Percentiles rank a stretch among this genome's conserved stretches.
Conservation (phyloP, 352 stramenopile species). For the Globisporangium paddicum region DNA sequence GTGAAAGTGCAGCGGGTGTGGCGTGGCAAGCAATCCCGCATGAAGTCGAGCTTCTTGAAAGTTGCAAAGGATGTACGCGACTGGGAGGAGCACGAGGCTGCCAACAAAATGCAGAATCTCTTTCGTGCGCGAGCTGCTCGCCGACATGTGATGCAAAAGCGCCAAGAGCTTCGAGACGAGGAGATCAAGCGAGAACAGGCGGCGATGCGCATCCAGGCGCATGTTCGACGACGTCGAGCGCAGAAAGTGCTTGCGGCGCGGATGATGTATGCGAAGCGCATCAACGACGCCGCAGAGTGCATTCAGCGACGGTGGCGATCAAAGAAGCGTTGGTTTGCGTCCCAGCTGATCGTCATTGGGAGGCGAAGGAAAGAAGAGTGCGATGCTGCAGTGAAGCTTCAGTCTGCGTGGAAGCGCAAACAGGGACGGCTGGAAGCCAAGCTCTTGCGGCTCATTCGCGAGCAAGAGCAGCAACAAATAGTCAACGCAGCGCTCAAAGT, state of each 20-base stretch:
- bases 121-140: constrained; percentile 46
- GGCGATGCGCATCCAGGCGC: constrained; percentile 34
- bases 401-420: constrained; percentile 56
- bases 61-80: constrained; percentile 27
- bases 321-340: constrained; percentile 32
- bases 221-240: constrained; percentile 32
- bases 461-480: constrained; percentile 31
- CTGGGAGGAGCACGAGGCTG: constrained; percentile 34
- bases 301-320: constrained; percentile 57
- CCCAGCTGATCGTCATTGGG: constrained; percentile 36
- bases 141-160: constrained; percentile 24
- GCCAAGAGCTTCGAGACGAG: constrained; percentile 28
- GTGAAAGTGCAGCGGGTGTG: constrained; percentile 75
- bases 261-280: constrained; percentile 16
- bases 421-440: constrained; percentile 33
- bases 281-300: constrained; percentile 27
- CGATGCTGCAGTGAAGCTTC: constrained; percentile 41
- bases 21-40: constrained; percentile 44
- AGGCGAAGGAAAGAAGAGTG: constrained; percentile 31
- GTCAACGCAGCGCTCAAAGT: constrained; percentile 31
- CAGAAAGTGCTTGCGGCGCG: constrained; percentile 30
- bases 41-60: constrained; percentile 19
- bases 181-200: constrained; percentile 34
- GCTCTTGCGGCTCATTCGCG: constrained; percentile 34
- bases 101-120: constrained; percentile 56